A percentile compares a stretch with the other conserved stretches of the same genome.
Evolutionary conservation across 176 grass and related monocot genomes (phyloP).

Genomic region (Lolium rigidum): DNA sequence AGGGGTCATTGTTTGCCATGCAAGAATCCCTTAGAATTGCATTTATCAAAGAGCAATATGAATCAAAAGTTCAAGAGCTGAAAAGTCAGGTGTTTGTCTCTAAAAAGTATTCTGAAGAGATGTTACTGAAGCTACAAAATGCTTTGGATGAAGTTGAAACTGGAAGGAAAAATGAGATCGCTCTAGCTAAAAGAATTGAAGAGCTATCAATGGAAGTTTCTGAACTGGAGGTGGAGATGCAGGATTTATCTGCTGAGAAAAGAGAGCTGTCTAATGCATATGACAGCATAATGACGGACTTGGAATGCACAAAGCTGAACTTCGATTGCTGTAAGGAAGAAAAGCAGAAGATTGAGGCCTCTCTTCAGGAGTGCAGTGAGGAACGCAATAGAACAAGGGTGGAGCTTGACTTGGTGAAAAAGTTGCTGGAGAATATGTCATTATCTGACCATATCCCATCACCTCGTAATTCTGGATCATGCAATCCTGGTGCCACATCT

Average conservation of each 20-base stretch:
- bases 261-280: conserved; percentile 83
- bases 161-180: conserved; percentile 88
- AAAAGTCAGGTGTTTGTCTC: conserved; percentile 79
- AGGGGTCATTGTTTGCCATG: conserved; percentile 68
- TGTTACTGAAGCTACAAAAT: conserved; percentile 94
- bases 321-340: conserved; percentile 95
- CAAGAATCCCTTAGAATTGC: conserved; percentile 96
- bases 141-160: conserved; percentile 92
- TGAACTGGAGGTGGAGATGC: conserved; percentile 82
- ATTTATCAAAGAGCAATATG: conserved; percentile 98
- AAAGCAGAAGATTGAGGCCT: conserved; percentile 76
- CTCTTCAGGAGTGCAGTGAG: conserved; percentile 83
- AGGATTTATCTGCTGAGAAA: conserved; percentile 73
- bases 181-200: conserved; percentile 88
- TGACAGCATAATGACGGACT: conserved; percentile 78
- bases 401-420: conserved; percentile 90
- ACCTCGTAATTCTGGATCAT: conserved; percentile 50
- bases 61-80: conserved; percentile 93
- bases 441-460: conserved; percentile 45
- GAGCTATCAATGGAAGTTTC: conserved; percentile 84
- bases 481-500: conserved; percentile 47
- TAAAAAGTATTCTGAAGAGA: conserved; percentile 97
- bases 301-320: conserved; percentile 83
- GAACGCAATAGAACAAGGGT: conserved; percentile 72
- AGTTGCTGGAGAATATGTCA: conserved; percentile 82